phyloP scores from a whole-genome alignment of 2,329 filamentous ascomycete genomes.

The Talaromyces sp. region DNA sequence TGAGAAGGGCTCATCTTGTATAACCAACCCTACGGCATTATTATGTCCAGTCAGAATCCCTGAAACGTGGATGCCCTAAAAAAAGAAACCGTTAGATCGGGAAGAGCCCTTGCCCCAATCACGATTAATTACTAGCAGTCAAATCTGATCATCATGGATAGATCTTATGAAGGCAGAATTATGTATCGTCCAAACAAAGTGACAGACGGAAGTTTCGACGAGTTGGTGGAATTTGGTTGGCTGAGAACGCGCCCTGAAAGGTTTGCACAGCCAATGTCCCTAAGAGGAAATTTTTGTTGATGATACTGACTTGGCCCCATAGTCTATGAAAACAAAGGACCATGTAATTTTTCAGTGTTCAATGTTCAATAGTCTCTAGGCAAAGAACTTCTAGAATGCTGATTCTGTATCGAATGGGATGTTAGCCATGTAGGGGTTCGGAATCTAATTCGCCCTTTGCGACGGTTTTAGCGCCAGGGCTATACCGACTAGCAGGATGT shows the following conservation, averaged over 20 bases:
- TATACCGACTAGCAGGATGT: background rate
- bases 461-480: background rate
- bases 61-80: slow-evolving; percentile 1
- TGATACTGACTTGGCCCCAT: background rate
- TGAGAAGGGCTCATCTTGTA: background rate
- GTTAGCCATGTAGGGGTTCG: background rate
- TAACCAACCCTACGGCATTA: background rate
- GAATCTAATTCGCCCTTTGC: background rate
- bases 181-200: background rate
- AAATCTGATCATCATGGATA: background rate
- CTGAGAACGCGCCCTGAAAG: background rate
- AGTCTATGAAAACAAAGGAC: background rate
- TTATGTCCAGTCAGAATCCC: background rate
- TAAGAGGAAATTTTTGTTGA: background rate
- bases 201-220: background rate
- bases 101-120: background rate
- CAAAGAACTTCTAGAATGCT: background rate
- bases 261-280: background rate
- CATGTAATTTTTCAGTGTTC: background rate
- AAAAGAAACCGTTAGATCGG: background rate
- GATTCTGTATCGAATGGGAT: background rate
- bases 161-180: background rate
- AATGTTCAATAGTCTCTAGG: background rate
- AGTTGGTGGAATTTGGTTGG: background rate
- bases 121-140: background rate